phyloP scores from a whole-genome alignment of 805 yeast species.

The Ascoidea tarda region DNA sequence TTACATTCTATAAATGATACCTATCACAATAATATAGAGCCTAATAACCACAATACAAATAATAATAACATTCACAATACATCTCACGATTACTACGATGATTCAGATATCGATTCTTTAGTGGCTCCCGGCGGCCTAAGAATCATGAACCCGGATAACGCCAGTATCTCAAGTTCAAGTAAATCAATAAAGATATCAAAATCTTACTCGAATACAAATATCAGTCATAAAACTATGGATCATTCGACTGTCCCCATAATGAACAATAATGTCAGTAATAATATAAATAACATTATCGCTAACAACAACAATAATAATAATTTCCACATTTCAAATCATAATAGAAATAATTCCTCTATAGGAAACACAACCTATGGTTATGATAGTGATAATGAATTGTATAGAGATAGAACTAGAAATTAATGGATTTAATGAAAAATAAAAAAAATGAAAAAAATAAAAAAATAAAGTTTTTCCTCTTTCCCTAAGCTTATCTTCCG shows the following conservation, averaged over 20 bases:
- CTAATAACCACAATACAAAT: not conserved
- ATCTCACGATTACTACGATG: not conserved
- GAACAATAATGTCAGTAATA: not conserved
- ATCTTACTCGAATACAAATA: no score
- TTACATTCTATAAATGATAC: not conserved
- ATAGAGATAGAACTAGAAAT: slow-evolving; percentile 2
- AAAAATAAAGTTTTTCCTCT: no score
- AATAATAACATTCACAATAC: slow-evolving; percentile 3
- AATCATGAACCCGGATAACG: slow-evolving; percentile 9
- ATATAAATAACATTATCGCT: not conserved
- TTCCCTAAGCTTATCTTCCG: no score
- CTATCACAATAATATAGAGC: not conserved
- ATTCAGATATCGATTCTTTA: not conserved
- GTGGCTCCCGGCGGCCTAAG: slow-evolving; percentile 5
- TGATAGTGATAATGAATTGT: slow-evolving; percentile 6
- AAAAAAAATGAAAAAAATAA: no score
- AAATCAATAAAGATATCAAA: no score
- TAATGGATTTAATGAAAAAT: not conserved
- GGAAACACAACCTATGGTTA: not conserved
- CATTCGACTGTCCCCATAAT: not conserved
- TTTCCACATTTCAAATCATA: not conserved
- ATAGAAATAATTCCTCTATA: not conserved
- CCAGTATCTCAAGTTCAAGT: not conserved
- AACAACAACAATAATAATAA: not conserved
- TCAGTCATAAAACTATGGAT: no score